Evolutionary conservation across 108 stramenopile genomes (phyloP).

Genomic region (Epithemia pelagica): DNA sequence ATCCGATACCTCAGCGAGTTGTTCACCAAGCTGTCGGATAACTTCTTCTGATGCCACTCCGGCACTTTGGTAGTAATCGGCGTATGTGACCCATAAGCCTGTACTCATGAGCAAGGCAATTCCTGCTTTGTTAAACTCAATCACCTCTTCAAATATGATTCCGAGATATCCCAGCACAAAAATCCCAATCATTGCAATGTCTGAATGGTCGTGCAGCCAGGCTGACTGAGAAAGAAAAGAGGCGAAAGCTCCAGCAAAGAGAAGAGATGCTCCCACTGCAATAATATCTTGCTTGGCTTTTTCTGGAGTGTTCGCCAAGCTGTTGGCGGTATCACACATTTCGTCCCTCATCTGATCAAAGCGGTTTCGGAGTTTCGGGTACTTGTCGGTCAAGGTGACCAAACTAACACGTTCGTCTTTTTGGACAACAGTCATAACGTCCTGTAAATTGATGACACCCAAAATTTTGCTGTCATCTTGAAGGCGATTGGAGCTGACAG

Average conservation of each 20-base stretch:
- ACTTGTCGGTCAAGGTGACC: conserved; percentile 54
- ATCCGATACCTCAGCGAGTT: conserved; percentile 90
- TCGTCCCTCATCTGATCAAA: conserved; percentile 72
- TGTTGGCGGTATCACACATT: conserved; percentile 67
- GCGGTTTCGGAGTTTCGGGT: conserved; percentile 60
- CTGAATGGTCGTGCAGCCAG: conserved; percentile 77
- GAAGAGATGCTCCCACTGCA: conserved; percentile 39
- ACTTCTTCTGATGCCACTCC: conserved; percentile 64
- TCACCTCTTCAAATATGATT: conserved; percentile 91
- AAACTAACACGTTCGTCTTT: conserved; percentile 70
- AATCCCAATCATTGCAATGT: conserved; percentile 77
- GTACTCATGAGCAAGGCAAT: conserved; percentile 89
- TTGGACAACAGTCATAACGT: conserved; percentile 70
- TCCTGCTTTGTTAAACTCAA: conserved; percentile 92
- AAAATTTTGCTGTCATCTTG: conserved; percentile 23
- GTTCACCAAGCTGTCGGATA: conserved; percentile 74
- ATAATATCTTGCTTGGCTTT: conserved; percentile 76
- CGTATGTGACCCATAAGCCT: conserved; percentile 91
- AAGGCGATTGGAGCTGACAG: conserved; percentile 24
- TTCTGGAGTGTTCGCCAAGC: conserved; percentile 31
- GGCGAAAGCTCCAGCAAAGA: conserved; percentile 40
- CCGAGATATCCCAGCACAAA: conserved; percentile 88
- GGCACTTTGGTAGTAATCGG: conserved; percentile 64
- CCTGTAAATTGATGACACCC: conserved; percentile 79
- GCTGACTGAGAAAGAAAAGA: conserved; percentile 61